Percentiles rank a stretch among this genome's conserved stretches.
These are phyloP conservation scores for Pythium phragmiticola DNA, from an alignment of 352 stramenopile genomes.

Conservation along the genomic window DNA sequence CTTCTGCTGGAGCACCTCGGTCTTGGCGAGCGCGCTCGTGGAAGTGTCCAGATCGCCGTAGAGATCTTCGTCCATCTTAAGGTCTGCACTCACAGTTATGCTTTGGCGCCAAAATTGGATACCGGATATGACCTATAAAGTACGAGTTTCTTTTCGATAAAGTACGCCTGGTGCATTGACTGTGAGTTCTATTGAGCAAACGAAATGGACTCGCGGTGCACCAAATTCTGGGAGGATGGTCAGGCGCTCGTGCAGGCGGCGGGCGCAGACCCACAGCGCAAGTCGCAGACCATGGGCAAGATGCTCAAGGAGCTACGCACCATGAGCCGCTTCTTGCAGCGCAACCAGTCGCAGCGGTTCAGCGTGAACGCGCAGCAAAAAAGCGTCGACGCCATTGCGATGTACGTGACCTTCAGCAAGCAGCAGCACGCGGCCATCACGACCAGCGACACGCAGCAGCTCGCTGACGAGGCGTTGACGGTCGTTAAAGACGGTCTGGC, in stretches of 20 bases:
- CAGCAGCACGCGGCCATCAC: slow-evolving; percentile 32
- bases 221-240: slow-evolving; percentile 79
- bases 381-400: slow-evolving; percentile 61
- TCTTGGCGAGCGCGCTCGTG: slow-evolving; percentile 61
- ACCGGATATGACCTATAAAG: not conserved
- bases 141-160: slow-evolving; percentile 12
- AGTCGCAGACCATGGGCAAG: slow-evolving; percentile 40
- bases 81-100: not conserved
- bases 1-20: slow-evolving; percentile 57
- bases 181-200: not conserved
- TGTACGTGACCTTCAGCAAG: slow-evolving; percentile 69
- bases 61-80: slow-evolving; percentile 48
- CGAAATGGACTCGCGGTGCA: slow-evolving; percentile 61
- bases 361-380: slow-evolving; percentile 81
- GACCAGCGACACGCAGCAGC: slow-evolving; percentile 28
- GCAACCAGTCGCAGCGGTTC: slow-evolving; percentile 78
- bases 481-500: slow-evolving; percentile 78
- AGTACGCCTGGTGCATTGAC: not conserved
- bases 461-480: slow-evolving; percentile 60
- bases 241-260: slow-evolving; percentile 45
- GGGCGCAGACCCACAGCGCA: slow-evolving; percentile 26
- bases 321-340: slow-evolving; percentile 74
- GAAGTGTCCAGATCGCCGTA: slow-evolving; percentile 85
- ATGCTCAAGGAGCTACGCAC: slow-evolving; percentile 72
- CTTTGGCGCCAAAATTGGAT: slow-evolving; percentile 5